These are phyloP conservation scores for Sclerotinia borealis DNA, from an alignment of 2,329 filamentous ascomycete genomes.

Conservation along the genomic window DNA sequence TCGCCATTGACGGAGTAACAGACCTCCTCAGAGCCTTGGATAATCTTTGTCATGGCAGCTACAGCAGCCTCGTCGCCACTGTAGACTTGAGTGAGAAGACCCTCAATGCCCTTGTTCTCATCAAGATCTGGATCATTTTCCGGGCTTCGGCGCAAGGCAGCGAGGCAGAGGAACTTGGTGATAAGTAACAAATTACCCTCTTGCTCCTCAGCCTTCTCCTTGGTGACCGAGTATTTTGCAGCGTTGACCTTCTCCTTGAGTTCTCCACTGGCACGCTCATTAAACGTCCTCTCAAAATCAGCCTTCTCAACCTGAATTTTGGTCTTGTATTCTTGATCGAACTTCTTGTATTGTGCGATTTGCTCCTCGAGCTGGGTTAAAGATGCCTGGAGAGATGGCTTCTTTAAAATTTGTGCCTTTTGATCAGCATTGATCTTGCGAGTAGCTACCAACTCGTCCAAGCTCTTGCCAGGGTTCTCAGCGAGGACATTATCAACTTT, in stretches of 20 bases:
- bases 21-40: constrained; percentile 63
- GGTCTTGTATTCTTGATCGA: constrained; percentile 64
- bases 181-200: constrained; percentile 62
- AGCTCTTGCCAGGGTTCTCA: constrained; percentile 62
- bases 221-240: constrained; percentile 36
- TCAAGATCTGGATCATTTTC: constrained; percentile 57
- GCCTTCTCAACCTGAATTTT: constrained; percentile 53
- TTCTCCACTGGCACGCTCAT: constrained; percentile 42
- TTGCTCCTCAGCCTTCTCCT: constrained; percentile 49
- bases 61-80: constrained; percentile 71
- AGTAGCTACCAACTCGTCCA: constrained; percentile 65
- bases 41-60: constrained; percentile 68
- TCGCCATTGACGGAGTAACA: constrained; percentile 61
- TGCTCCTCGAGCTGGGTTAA: constrained; percentile 68
- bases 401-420: constrained; percentile 71
- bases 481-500: constrained; percentile 66
- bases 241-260: constrained; percentile 45
- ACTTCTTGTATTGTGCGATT: constrained; percentile 66
- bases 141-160: constrained; percentile 66
- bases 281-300: constrained; percentile 52
- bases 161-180: constrained; percentile 74
- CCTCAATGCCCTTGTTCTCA: constrained; percentile 76
- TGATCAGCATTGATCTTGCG: constrained; percentile 78
- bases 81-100: constrained; percentile 72
- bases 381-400: constrained; percentile 63